Percentiles rank a stretch among this genome's conserved stretches.
phyloP scores from a whole-genome alignment of 2,329 filamentous ascomycete species.

The Aspergillus jensenii region DNA sequence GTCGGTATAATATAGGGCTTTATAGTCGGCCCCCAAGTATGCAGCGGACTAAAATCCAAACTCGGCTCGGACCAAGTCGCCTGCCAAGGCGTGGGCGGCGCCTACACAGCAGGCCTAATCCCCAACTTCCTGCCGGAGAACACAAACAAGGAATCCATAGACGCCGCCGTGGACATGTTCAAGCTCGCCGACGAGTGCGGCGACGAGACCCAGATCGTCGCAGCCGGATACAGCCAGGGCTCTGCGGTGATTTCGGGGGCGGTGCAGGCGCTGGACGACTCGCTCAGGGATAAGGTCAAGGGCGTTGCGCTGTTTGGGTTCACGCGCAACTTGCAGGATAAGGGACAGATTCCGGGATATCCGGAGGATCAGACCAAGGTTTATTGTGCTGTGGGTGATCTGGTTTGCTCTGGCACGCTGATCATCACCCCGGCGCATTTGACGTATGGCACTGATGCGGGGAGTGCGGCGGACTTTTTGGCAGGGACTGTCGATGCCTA shows the following conservation, averaged over 20 bases:
- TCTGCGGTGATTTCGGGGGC: constrained; percentile 46
- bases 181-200: constrained; percentile 47
- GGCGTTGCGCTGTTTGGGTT: constrained; percentile 45
- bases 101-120: constrained; percentile 39
- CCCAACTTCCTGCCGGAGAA: constrained; percentile 42
- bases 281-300: constrained; percentile 29
- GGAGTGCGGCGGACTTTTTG: constrained; percentile 15
- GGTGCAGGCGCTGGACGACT: constrained; percentile 34
- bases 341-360: constrained; percentile 18
- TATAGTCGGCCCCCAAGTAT: constrained; percentile 30
- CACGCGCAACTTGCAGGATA: constrained; percentile 21
- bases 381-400: constrained; percentile 18
- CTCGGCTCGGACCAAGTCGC: constrained; percentile 27
- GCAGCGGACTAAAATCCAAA: constrained; percentile 24
- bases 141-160: constrained; percentile 36
- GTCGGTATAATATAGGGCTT: constrained; percentile 22
- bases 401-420: constrained; percentile 19
- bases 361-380: constrained; percentile 19
- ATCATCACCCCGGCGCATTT: constrained; percentile 18
- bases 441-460: constrained; percentile 17
- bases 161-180: constrained; percentile 44
- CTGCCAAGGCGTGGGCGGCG: constrained; percentile 47
- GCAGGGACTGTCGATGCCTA: not conserved
- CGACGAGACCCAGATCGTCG: constrained; percentile 41
- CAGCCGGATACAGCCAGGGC: constrained; percentile 47